Evolutionary conservation across 164 flowering plant species (phyloP).

Genomic region (Malania oleifera): DNA sequence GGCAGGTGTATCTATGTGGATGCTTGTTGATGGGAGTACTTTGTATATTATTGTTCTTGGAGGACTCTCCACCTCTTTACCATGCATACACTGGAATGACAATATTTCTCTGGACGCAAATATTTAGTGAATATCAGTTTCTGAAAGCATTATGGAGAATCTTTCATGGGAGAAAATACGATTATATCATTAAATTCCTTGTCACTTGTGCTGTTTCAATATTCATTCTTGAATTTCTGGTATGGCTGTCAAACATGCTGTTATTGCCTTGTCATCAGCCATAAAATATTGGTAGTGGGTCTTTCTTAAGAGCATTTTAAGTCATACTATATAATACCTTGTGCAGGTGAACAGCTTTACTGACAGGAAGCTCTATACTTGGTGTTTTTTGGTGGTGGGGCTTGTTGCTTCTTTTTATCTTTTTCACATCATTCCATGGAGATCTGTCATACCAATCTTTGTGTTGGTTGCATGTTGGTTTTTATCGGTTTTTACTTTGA

Average conservation of each 20-base stretch:
- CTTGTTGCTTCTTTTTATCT: slow-evolving; percentile 49
- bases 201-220: slow-evolving; percentile 44
- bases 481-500: slow-evolving; percentile 76
- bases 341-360: slow-evolving; percentile 87
- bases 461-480: slow-evolving; percentile 71
- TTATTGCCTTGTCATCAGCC: background rate
- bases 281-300: background rate
- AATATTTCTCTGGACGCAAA: slow-evolving; percentile 80
- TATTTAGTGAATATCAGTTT: slow-evolving; percentile 58
- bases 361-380: slow-evolving; percentile 83
- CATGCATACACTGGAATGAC: slow-evolving; percentile 80
- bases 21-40: slow-evolving; percentile 46
- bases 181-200: slow-evolving; percentile 37
- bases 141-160: slow-evolving; percentile 52
- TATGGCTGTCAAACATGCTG: slow-evolving; percentile 20
- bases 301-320: slow-evolving; percentile 8
- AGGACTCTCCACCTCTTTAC: slow-evolving; percentile 84
- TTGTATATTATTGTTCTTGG: slow-evolving; percentile 45
- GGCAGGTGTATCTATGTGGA: slow-evolving; percentile 68
- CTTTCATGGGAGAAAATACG: slow-evolving; percentile 32
- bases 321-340: slow-evolving; percentile 13
- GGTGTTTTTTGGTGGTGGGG: slow-evolving; percentile 69
- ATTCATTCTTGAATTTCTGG: slow-evolving; percentile 76
- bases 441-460: slow-evolving; percentile 52
- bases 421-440: slow-evolving; percentile 39